A percentile compares a stretch with the other conserved stretches of the same genome.
Conservation (phyloP, 2,329 filamentous ascomycete species). For the Venturia effusa region DNA sequence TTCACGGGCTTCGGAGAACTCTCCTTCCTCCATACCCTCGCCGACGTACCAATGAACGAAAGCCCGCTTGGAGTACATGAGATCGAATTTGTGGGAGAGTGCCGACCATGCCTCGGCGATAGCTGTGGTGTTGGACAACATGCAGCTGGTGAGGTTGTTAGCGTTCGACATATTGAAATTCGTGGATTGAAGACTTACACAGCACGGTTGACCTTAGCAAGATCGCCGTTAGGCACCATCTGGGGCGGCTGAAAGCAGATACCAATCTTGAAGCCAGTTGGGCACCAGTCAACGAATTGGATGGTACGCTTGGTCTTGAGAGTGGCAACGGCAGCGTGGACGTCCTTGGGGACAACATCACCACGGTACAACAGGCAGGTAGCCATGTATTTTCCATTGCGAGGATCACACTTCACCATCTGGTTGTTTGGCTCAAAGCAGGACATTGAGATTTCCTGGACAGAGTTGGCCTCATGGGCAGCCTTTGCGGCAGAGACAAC, state of each 20-base stretch:
- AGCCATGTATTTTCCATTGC: conserved; percentile 99
- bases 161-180: background rate
- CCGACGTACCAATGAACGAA: conserved; percentile 99
- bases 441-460: conserved; percentile 95
- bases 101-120: conserved; percentile 98
- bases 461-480: conserved; percentile 94
- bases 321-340: conserved; percentile 81
- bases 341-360: conserved; percentile 94
- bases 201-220: conserved; percentile 95
- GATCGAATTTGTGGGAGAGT: conserved; percentile 95
- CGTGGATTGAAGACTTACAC: conserved; percentile 54
- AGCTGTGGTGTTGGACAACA: conserved; percentile 97
- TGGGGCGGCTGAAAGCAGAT: conserved; percentile 99
- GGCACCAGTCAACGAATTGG: conserved; percentile 99
- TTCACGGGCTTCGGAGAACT: conserved; percentile 98
- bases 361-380: conserved; percentile 97
- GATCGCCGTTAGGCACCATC: conserved; percentile 91
- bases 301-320: conserved; percentile 99
- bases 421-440: conserved; percentile 99
- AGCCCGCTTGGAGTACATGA: conserved; percentile 99
- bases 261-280: conserved; percentile 99
- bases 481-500: conserved; percentile 93
- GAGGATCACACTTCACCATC: conserved; percentile 99
- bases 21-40: conserved; percentile 99
- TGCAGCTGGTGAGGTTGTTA: conserved; percentile 52